Percentiles rank a stretch among this genome's conserved stretches.
phyloP scores from a whole-genome alignment of 345 rosid species.

The Mallotus nudiflorus region DNA sequence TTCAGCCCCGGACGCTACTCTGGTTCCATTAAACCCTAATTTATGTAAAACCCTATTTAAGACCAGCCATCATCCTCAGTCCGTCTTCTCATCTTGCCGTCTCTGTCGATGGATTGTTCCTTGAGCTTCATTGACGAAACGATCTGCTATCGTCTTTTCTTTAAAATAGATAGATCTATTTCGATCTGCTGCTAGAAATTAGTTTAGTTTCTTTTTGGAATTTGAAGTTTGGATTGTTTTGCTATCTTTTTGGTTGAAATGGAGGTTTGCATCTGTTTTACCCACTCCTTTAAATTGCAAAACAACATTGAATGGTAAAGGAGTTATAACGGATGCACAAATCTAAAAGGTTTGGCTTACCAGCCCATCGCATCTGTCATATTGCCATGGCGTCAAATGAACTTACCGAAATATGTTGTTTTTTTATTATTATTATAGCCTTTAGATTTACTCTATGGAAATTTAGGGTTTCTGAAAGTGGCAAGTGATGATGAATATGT shows the following conservation, averaged over 20 bases:
- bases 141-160: too few species aligned
- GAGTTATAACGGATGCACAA: conserved; percentile 55
- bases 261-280: conserved; percentile 49
- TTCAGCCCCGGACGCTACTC: neutral
- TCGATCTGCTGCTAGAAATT: too few species aligned
- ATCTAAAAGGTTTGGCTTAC: conserved; percentile 54
- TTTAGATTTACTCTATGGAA: too few species aligned
- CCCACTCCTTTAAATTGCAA: conserved; percentile 38
- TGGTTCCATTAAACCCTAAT: conserved; percentile 2
- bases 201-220: too few species aligned
- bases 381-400: conserved; percentile 63
- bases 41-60: conserved; percentile 1
- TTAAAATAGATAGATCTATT: too few species aligned
- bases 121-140: too few species aligned
- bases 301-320: conserved; percentile 26
- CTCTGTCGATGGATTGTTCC: too few species aligned
- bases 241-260: neutral
- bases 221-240: too few species aligned
- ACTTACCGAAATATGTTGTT: conserved; percentile 51
- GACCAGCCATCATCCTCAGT: neutral
- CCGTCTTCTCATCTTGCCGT: neutral
- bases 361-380: conserved; percentile 48
- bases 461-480: conserved; percentile 8
- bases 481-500: conserved; percentile 52
- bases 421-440: too few species aligned